Percentiles rank a stretch among this genome's conserved stretches.
Evolutionary conservation across 2,329 filamentous ascomycete genomes (phyloP).

Genomic region (Tolypocladium sp.): DNA sequence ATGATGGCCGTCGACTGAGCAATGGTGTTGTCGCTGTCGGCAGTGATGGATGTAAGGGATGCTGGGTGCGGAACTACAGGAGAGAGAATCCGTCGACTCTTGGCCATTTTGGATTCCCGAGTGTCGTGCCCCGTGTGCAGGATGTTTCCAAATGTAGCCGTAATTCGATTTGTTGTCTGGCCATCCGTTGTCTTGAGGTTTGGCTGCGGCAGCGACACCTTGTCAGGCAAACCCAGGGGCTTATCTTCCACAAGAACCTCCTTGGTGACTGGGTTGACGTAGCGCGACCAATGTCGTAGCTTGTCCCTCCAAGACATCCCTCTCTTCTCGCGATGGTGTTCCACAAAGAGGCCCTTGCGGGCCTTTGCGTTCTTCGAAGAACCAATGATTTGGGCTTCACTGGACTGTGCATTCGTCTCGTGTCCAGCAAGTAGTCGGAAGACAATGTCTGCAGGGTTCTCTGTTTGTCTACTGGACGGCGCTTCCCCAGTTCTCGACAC

Average conservation of each 20-base stretch:
- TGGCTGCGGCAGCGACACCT: neutral
- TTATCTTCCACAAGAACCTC: neutral
- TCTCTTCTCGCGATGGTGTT: constrained; percentile 18
- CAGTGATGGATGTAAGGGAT: constrained; percentile 27
- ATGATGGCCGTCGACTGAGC: constrained; percentile 26
- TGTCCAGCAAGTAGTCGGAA: constrained; percentile 32
- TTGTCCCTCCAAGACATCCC: constrained; percentile 26
- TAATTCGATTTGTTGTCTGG: constrained; percentile 13
- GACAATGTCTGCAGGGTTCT: constrained; percentile 34
- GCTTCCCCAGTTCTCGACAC: neutral
- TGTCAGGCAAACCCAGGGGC: neutral
- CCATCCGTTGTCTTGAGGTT: neutral
- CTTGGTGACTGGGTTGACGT: constrained; percentile 11
- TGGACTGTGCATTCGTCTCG: neutral
- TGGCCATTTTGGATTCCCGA: constrained; percentile 1
- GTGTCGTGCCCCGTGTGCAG: constrained; percentile 24
- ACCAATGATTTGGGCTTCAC: constrained; percentile 12
- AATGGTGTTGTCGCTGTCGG: constrained; percentile 16
- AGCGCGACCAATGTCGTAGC: constrained; percentile 20
- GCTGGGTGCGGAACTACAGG: constrained; percentile 39
- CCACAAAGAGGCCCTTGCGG: constrained; percentile 8
- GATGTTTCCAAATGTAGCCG: constrained; percentile 42
- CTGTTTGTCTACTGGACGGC: constrained; percentile 14
- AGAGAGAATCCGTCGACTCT: constrained; percentile 27
- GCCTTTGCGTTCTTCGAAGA: neutral